A percentile compares a stretch with the other conserved stretches of the same genome.
Conservation (phyloP, 768 basidiomycete species). For the Sistotremastrum suecicum region DNA sequence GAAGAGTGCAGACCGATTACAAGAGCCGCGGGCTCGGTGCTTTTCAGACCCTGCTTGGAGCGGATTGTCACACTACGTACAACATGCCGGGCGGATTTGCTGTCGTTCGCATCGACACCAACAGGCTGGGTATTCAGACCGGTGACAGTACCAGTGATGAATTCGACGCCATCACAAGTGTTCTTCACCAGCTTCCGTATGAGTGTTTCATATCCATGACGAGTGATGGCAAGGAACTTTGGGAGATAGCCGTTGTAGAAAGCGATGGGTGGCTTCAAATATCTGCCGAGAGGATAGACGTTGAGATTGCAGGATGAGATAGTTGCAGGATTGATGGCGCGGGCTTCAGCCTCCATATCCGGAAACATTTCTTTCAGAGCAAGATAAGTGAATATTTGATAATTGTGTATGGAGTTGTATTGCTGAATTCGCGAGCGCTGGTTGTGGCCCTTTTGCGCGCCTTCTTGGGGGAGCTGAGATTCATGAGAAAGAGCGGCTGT, state of each 20-base stretch:
- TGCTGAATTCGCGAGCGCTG: constrained; percentile 14
- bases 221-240: constrained; percentile 10
- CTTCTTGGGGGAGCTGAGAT: constrained; percentile 8
- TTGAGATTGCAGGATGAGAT: no score
- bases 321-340: no score
- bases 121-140: constrained; percentile 9
- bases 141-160: constrained; percentile 15
- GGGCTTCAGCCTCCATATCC: constrained; percentile 8
- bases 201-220: constrained; percentile 17
- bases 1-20: constrained; percentile 11
- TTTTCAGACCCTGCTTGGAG: constrained; percentile 5
- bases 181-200: constrained; percentile 15
- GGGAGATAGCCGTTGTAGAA: constrained; percentile 7
- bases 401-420: constrained; percentile 12
- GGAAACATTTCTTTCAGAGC: constrained; percentile 11
- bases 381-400: constrained; percentile 6
- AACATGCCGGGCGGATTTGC: no score
- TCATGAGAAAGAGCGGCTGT: constrained; percentile 2
- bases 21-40: constrained; percentile 7
- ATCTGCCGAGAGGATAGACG: no score
- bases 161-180: constrained; percentile 12
- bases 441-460: constrained; percentile 5
- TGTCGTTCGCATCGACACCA: constrained; percentile 1
- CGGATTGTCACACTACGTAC: constrained; percentile 8
- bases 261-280: no score